Evolutionary conservation across 148 eudicot genomes (phyloP).

Genomic region (Euryodendron excelsum): DNA sequence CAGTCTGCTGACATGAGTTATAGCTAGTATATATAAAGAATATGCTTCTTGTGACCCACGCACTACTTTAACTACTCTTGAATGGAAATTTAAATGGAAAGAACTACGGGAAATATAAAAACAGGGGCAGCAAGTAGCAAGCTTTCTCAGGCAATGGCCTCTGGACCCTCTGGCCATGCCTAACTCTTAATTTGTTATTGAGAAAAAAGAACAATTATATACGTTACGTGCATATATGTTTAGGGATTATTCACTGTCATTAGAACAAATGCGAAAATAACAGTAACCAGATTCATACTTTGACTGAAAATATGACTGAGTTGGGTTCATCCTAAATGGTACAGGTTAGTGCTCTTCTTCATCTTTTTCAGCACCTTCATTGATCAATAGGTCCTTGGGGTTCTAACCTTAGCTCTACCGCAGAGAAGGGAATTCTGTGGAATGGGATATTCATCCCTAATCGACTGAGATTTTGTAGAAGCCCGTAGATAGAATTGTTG

Average conservation of each 20-base stretch:
- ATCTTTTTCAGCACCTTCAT: not conserved
- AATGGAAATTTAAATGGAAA: too few species aligned
- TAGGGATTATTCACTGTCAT: conserved; percentile 4
- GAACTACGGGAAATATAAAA: too few species aligned
- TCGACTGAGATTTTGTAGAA: conserved; percentile 28
- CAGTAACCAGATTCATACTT: not conserved
- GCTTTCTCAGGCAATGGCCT: too few species aligned
- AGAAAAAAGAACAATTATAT: not conserved
- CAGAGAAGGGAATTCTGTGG: conserved; percentile 46
- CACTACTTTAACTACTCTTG: too few species aligned
- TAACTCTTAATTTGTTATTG: too few species aligned
- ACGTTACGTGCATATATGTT: not conserved
- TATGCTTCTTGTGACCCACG: too few species aligned
- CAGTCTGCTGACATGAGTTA: not conserved
- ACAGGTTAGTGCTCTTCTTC: not conserved
- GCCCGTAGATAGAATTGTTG: conserved; percentile 51
- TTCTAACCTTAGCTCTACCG: conserved; percentile 37
- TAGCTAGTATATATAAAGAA: too few species aligned
- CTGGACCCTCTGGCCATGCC: too few species aligned
- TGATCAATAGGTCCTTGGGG: conserved; percentile 8
- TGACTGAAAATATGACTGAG: not conserved
- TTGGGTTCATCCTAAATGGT: not conserved
- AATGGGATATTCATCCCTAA: conserved; percentile 42
- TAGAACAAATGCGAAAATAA: conserved; percentile 8
- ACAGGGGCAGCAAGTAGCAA: too few species aligned